These are phyloP conservation scores for Ascochyta pisi DNA, from an alignment of 2,329 filamentous ascomycete genomes.

Conservation along the genomic window DNA sequence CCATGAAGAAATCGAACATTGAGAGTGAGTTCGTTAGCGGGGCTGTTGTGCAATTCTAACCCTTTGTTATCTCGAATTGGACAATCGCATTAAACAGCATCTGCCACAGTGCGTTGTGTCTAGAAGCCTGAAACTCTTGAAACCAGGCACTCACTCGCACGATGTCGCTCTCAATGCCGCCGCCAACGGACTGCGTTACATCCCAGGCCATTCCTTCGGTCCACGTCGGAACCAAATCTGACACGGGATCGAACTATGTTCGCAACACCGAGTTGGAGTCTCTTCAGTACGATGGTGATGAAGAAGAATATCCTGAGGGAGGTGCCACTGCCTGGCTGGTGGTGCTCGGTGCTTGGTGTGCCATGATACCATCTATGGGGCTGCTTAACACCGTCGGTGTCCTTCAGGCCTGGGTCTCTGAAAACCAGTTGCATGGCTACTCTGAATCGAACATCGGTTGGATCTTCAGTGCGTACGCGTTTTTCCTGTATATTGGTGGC, in stretches of 20 bases:
- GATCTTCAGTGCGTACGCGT: conserved; percentile 52
- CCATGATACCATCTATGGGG: conserved; percentile 52
- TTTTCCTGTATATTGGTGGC: conserved; percentile 49
- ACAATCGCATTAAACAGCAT: background rate
- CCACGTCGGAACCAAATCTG: background rate
- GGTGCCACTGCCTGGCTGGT: conserved; percentile 53
- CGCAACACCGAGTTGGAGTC: conserved; percentile 4
- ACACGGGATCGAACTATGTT: background rate
- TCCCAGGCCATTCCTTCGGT: background rate
- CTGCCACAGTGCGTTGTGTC: background rate
- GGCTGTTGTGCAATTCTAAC: background rate
- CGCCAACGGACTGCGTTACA: background rate
- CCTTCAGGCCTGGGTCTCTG: conserved; percentile 49
- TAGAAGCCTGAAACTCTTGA: background rate
- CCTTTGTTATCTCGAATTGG: background rate
- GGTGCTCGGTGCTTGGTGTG: conserved; percentile 52
- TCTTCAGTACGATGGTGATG: conserved; percentile 1
- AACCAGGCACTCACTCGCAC: background rate
- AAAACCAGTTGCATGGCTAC: conserved; percentile 46
- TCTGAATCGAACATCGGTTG: conserved; percentile 49
- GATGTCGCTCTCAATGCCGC: conserved; percentile 12
- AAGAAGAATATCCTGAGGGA: conserved; percentile 48
- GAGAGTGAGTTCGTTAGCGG: background rate
- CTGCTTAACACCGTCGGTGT: conserved; percentile 51
- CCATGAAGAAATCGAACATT: conserved; percentile 9